phyloP scores from a whole-genome alignment of 179 eudicot genomes.

The Carnegiea gigantea region DNA sequence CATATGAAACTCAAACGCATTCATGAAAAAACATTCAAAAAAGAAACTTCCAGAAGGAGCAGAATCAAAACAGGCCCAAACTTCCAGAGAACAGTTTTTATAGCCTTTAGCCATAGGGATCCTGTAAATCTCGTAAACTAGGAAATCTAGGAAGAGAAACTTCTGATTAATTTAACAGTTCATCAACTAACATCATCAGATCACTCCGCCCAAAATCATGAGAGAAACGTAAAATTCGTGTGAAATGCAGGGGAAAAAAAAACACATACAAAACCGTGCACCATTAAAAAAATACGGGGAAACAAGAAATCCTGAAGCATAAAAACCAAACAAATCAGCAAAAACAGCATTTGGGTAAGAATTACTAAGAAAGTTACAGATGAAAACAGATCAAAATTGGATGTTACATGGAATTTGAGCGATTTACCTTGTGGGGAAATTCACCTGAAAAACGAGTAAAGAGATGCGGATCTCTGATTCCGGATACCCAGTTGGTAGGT shows the following conservation, averaged over 20 bases:
- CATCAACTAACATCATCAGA: neutral
- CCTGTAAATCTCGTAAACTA: neutral
- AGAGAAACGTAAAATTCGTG: neutral
- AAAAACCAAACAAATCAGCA: neutral
- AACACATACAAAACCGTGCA: neutral
- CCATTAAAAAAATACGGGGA: neutral
- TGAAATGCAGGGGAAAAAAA: neutral
- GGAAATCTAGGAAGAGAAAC: neutral
- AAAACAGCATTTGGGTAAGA: neutral
- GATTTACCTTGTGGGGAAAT: neutral
- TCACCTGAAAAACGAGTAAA: neutral
- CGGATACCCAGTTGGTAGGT: neutral
- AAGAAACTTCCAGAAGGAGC: neutral
- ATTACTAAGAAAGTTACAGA: neutral
- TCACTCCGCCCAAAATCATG: neutral
- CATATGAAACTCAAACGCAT: neutral
- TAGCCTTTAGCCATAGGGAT: too few relatives aligned
- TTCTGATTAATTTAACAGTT: neutral
- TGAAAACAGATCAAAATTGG: neutral
- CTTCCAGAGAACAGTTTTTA: neutral
- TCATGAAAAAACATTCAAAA: neutral
- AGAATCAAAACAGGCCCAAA: neutral
- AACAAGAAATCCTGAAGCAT: neutral
- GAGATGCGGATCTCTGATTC: conserved; percentile 1
- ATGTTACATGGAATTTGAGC: neutral